A percentile compares a stretch with the other conserved stretches of the same genome.
Evolutionary conservation across 108 stramenopile genomes (phyloP).

Genomic region (Aurantiochytrium sp.): DNA sequence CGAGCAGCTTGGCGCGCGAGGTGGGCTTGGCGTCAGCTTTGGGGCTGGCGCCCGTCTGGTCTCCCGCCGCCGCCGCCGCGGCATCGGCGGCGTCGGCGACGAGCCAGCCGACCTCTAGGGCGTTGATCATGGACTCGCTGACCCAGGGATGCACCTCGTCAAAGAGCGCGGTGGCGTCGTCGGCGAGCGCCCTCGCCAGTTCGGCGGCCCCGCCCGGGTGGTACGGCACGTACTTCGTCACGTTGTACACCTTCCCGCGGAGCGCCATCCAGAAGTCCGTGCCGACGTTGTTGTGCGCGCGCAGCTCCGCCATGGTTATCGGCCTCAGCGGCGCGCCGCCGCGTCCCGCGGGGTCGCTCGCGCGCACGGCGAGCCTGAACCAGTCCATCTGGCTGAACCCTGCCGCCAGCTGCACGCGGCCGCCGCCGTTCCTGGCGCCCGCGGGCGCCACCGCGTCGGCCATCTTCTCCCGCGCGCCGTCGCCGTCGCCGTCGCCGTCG

Average conservation of each 20-base stretch:
- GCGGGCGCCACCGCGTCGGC: no score
- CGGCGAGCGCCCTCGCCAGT: slow-evolving; percentile 50
- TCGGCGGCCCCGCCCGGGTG: slow-evolving; percentile 58
- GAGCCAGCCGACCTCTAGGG: not conserved
- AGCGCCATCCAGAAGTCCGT: slow-evolving; percentile 58
- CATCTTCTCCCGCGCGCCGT: no score
- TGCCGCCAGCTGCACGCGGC: not conserved
- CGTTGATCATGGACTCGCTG: not conserved
- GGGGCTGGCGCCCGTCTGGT: not conserved
- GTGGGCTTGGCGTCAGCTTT: not conserved
- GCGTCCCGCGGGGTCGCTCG: not conserved
- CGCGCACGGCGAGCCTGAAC: not conserved
- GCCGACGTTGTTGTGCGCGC: slow-evolving; percentile 37
- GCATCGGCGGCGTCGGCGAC: not conserved
- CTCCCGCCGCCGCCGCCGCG: not conserved
- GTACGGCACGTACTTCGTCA: slow-evolving; percentile 60
- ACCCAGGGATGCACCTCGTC: slow-evolving; percentile 45
- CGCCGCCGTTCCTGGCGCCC: no score
- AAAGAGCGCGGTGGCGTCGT: slow-evolving; percentile 55
- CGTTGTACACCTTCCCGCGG: slow-evolving; percentile 56
- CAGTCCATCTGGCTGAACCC: slow-evolving; percentile 43
- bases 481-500: no score
- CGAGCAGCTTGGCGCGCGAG: no score
- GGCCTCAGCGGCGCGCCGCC: not conserved
- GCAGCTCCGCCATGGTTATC: slow-evolving; percentile 42